Conservation (phyloP, 2,329 filamentous ascomycete genomes). For the Pyrenochaeta sp. region DNA sequence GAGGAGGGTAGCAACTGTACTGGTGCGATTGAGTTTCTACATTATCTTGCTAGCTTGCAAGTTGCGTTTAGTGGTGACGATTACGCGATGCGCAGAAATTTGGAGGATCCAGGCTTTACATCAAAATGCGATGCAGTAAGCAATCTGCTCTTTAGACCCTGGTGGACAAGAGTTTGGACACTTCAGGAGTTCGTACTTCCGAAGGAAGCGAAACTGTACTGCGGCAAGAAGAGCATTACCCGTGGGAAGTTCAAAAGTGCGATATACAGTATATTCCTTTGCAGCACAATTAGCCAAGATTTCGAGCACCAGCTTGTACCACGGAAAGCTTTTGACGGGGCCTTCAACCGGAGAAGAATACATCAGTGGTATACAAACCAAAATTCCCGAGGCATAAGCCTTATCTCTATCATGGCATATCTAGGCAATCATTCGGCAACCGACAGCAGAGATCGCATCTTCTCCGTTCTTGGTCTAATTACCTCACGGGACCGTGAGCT, state of each 20-base stretch:
- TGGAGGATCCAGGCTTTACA: conserved; percentile 25
- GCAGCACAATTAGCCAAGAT: conserved; percentile 29
- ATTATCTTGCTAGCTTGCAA: conserved; percentile 29
- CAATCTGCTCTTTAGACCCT: conserved; percentile 32
- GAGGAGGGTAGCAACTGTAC: conserved; percentile 32
- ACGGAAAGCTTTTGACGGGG: conserved; percentile 34
- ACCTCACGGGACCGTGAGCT: conserved; percentile 30
- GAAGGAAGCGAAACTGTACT: conserved; percentile 36
- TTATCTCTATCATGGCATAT: conserved; percentile 41
- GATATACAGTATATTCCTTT: conserved; percentile 41
- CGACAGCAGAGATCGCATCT: conserved; percentile 40
- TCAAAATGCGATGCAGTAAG: conserved; percentile 32
- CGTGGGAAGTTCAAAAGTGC: conserved; percentile 39
- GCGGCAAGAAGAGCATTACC: conserved; percentile 30
- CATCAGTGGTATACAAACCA: conserved; percentile 35
- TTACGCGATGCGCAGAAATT: conserved; percentile 22
- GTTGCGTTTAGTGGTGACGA: conserved; percentile 26
- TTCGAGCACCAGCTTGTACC: conserved; percentile 37
- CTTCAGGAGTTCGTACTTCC: conserved; percentile 44
- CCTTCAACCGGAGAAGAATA: conserved; percentile 40
- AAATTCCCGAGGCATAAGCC: conserved; percentile 24
- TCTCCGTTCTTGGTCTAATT: conserved; percentile 41
- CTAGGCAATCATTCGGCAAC: conserved; percentile 39
- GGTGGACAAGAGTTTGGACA: conserved; percentile 43
- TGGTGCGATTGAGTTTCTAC: conserved; percentile 35